Base-by-base conservation (phyloP, 805 yeast genomes). In the Hanseniaspora mollemarum region DNA sequence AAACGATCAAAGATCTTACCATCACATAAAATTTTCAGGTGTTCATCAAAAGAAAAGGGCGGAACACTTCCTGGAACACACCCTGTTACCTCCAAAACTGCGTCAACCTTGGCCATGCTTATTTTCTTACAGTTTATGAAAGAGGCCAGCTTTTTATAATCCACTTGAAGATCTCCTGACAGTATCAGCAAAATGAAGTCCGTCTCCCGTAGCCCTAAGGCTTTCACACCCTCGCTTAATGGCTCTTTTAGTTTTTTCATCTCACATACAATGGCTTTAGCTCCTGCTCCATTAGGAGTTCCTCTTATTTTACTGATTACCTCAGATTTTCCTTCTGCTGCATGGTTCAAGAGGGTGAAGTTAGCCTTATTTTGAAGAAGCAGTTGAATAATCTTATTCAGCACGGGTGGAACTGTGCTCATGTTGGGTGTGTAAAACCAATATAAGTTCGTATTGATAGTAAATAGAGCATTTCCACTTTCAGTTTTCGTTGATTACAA, bases 11-110 rank as follows among this genome's bases (percentile, higher is more conserved):
- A 42, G 4, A 42, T 13, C 31, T 42, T 42, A 5, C 28, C 26
- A 16, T 42, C 45, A 31, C 45, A 42, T 7, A 42, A 29, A 29
- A 42, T 31, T 42, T 31, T 42, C 19, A 42, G 21, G 10, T 21
- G 13, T 21, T 42, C 45, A 31, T 42, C 15, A 19, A 42, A 42
- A 8, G 28, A 29, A 18, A 42, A 42, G 3, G 45, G 45, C 13
- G 45, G 45, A 13, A 42, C 45, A 42, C 36, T 26, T 10, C 45
- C 45, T 6, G 45, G 45, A 18, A 42, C 45, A 42, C 45, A 42
- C 3, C n/a, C 28, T 12, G 45, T 42, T n/a, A 42, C 10, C 13
- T 21, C 19, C 19, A 21, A 28, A 18, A 42, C 45, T 7, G 29
- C 45, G 8, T 42, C 37, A 29, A 42, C 19, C n/a, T 42, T 42